A percentile compares a stretch with the other conserved stretches of the same genome.
These are phyloP conservation scores for Hypoxylon rickii DNA, from an alignment of 495 filamentous ascomycete genomes.

Conservation along the genomic window DNA sequence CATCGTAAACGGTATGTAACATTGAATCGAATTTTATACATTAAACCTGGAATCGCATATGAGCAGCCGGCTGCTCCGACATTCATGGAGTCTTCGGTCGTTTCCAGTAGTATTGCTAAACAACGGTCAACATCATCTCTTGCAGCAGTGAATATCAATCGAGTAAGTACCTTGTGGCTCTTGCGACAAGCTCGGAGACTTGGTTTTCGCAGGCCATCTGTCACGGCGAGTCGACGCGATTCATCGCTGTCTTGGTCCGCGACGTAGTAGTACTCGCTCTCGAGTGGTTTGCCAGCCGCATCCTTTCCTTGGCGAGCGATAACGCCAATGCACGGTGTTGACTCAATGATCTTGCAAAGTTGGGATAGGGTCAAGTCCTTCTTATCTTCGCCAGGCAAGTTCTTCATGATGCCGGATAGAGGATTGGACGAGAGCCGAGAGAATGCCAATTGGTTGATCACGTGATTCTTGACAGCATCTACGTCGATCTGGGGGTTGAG, in stretches of 20 bases:
- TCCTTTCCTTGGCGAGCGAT: constrained; percentile 93
- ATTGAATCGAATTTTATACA: neutral
- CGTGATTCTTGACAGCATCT: constrained; percentile 68
- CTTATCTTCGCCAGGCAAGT: constrained; percentile 72
- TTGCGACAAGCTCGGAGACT: constrained; percentile 87
- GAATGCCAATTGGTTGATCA: constrained; percentile 93
- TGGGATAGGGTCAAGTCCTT: constrained; percentile 61
- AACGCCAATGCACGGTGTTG: constrained; percentile 77
- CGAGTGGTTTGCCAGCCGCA: constrained; percentile 88
- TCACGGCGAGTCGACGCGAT: constrained; percentile 80
- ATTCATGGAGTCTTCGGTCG: constrained; percentile 64
- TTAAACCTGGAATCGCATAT: neutral
- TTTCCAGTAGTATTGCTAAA: constrained; percentile 93
- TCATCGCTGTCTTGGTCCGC: constrained; percentile 83
- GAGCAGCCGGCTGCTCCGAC: constrained; percentile 8
- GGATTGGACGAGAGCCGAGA: constrained; percentile 93
- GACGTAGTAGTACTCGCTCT: constrained; percentile 98
- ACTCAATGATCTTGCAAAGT: constrained; percentile 71
- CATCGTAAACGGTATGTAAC: neutral
- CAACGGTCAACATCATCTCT: constrained; percentile 21
- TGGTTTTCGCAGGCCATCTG: constrained; percentile 81
- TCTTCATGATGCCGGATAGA: constrained; percentile 81
- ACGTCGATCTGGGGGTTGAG: constrained; percentile 19
- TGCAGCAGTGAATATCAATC: neutral
- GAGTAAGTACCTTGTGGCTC: constrained; percentile 82